Percentiles rank a stretch among this genome's conserved stretches.
phyloP scores from a whole-genome alignment of 257 asterid species.

The Primulina tabacum region DNA sequence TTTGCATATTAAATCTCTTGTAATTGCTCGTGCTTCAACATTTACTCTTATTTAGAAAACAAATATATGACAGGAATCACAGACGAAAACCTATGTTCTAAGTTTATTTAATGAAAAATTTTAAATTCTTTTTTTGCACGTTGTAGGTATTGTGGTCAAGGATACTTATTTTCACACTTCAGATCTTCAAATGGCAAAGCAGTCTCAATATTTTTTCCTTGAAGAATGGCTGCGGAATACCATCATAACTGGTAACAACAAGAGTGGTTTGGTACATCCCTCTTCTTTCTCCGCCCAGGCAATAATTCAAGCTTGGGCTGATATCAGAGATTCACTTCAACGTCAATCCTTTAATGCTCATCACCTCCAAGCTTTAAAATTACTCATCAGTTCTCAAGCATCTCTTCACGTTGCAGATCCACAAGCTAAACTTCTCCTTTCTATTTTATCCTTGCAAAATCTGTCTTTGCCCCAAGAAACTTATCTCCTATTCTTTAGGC shows the following conservation, averaged over 20 bases:
- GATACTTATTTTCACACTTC: constrained; percentile 30
- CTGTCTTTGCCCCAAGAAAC: constrained; percentile 56
- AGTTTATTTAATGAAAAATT: constrained; percentile 9
- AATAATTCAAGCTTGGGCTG: constrained; percentile 91
- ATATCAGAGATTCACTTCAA: constrained; percentile 65
- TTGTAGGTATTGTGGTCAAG: background rate
- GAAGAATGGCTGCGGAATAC: constrained; percentile 74
- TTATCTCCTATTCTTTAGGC: constrained; percentile 65
- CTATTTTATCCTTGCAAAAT: constrained; percentile 57
- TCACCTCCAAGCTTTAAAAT: constrained; percentile 59
- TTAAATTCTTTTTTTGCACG: background rate
- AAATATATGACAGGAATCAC: background rate
- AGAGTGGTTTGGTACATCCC: constrained; percentile 30
- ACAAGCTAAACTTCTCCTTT: constrained; percentile 76
- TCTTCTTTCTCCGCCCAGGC: constrained; percentile 61
- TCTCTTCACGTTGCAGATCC: constrained; percentile 86
- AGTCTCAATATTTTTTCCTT: constrained; percentile 52
- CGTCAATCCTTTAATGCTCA: constrained; percentile 45
- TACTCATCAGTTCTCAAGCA: constrained; percentile 53
- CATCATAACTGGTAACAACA: constrained; percentile 30
- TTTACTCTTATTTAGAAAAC: too few relatives aligned
- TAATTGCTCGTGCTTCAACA: background rate
- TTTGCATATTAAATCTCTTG: too few relatives aligned
- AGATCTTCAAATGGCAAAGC: constrained; percentile 56
- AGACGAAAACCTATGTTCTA: background rate